Conservation (phyloP, 2,329 filamentous ascomycete genomes). For the Trichoderma asperellum region DNA sequence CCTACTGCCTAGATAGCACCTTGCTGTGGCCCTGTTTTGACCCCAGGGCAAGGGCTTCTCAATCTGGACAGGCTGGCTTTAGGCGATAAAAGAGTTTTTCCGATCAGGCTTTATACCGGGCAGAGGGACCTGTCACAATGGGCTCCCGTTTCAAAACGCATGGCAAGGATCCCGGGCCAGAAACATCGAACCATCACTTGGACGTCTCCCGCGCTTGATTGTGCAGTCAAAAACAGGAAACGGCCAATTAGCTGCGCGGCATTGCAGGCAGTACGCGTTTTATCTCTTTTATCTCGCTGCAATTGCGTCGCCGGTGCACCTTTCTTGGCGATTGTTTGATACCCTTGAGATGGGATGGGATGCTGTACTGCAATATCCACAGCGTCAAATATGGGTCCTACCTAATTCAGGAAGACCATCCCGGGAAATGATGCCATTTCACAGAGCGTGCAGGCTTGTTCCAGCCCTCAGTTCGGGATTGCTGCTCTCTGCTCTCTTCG, state of each 20-base stretch:
- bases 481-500: neutral
- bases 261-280: neutral
- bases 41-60: conserved; percentile 12
- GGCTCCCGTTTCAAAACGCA: conserved; percentile 4
- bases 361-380: conserved; percentile 9
- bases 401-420: conserved; percentile 10
- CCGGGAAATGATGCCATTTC: conserved; percentile 1
- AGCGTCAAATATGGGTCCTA: conserved; percentile 14
- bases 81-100: conserved; percentile 19
- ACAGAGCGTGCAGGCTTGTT: neutral
- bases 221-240: neutral
- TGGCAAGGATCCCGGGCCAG: conserved; percentile 1
- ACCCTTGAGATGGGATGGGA: neutral
- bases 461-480: neutral
- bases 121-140: conserved; percentile 17
- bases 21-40: too few relatives aligned
- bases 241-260: neutral
- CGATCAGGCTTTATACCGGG: conserved; percentile 3
- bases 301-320: neutral
- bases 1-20: too few relatives aligned
- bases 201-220: neutral
- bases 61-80: conserved; percentile 17
- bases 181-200: neutral
- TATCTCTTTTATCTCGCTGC: neutral
- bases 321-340: conserved; percentile 13